Evolutionary conservation across 352 stramenopile species (phyloP), one percentile per base, ranked within the genome.

Genomic region (Plasmopara halstedii): DNA sequence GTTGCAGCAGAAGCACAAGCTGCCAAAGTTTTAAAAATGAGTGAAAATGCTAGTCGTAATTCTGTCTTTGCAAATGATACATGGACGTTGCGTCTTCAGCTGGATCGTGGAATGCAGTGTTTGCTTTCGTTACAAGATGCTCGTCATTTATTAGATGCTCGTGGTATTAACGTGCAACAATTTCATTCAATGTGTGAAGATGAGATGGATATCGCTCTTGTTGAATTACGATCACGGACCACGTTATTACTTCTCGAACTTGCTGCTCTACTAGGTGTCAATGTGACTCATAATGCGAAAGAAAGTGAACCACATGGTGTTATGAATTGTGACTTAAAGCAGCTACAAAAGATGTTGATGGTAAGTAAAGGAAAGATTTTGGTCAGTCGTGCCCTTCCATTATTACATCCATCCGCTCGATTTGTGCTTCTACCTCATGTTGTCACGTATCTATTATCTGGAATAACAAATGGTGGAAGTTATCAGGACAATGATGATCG

Each of bases 101-200:
- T 93, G 25, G 74, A 90, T 44, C 73, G 76, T 13, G 79, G 79
- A 4, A 67, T 88, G 48, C 67, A 88, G 35, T 87, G 79, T 38
- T 50, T 93, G 46, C 43, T 93, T 27, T 85, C 82, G 8, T 55
- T 93, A 14, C 76, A 93, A 43, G 82, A 93, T 17, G 82, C 79
- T 3, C 82, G 82, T 26, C 82, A 91, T 36, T 54, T 93, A 26
- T 53, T 93, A 19, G 82, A 93, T 38, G 82, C 82, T 6, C 78
- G 82, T 17, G 73, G 78, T 17, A 78, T 93, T 25, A 89, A 91
- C 37, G 82, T 91, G 20, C 78, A 89, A 58, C 73, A 89, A 40
- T 93, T 93, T 51, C 82, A 93, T 50, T 82, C 77, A 22, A 76
- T 92, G 65, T 66, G 82, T 51, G 62, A 68, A 9, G 32, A 62